phyloP scores from a whole-genome alignment of 441 rosid species.

The Dalechampia spathulata region DNA sequence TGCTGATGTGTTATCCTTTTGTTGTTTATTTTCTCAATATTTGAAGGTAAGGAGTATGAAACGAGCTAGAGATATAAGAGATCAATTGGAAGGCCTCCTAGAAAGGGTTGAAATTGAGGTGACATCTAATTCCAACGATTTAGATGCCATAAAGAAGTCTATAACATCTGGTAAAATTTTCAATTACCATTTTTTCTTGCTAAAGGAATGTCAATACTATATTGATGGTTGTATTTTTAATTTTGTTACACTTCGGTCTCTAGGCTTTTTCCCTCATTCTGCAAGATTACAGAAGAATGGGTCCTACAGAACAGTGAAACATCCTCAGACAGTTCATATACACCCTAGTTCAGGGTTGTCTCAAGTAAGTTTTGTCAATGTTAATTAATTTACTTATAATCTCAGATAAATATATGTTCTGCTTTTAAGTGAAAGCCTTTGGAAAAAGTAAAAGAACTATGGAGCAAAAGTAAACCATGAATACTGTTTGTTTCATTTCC shows the following conservation, averaged over 20 bases:
- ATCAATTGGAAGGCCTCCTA: conserved; percentile 90
- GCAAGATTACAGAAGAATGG: conserved; percentile 92
- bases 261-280: conserved; percentile 93
- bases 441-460: not conserved
- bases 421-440: not conserved
- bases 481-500: not conserved
- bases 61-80: conserved; percentile 91
- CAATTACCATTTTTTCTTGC: not conserved
- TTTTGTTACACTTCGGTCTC: conserved; percentile 17
- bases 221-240: conserved; percentile 7
- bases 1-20: conserved; percentile 5
- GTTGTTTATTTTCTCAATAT: conserved; percentile 12
- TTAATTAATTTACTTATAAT: not conserved
- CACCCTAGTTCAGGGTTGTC: conserved; percentile 96
- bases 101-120: conserved; percentile 96
- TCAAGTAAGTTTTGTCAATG: conserved; percentile 39
- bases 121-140: conserved; percentile 52
- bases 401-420: not conserved
- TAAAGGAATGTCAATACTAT: conserved; percentile 1
- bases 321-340: conserved; percentile 87
- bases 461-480: not conserved
- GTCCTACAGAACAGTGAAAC: conserved; percentile 82
- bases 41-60: conserved; percentile 93
- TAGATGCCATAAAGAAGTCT: conserved; percentile 69
- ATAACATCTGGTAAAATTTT: conserved; percentile 48